Conservation (phyloP, 495 filamentous ascomycete species). For the Daldinia childiae region DNA sequence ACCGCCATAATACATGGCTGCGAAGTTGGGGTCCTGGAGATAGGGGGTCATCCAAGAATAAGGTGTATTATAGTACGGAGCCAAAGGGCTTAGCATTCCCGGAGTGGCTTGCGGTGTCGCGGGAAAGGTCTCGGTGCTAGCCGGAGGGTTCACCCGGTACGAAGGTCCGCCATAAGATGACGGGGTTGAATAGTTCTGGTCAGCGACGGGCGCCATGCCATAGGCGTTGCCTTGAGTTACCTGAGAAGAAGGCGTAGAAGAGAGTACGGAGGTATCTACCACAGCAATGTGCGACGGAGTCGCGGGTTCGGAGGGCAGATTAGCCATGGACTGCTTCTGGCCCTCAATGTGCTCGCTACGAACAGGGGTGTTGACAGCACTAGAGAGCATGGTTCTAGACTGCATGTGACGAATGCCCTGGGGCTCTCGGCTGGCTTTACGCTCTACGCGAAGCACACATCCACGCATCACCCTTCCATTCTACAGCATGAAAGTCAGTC, state of each 20-base stretch:
- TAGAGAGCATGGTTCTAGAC: not conserved
- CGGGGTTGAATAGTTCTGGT: constrained; percentile 9
- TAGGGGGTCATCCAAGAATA: constrained; percentile 33
- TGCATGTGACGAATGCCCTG: constrained; percentile 3
- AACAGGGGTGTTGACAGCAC: not conserved
- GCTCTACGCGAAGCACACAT: constrained; percentile 29
- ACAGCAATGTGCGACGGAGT: constrained; percentile 6
- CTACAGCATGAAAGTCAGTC: constrained; percentile 20
- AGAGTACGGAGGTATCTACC: not conserved
- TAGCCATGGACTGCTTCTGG: constrained; percentile 5
- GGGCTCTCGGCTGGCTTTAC: constrained; percentile 26
- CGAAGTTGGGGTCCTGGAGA: constrained; percentile 28
- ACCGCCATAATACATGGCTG: constrained; percentile 4
- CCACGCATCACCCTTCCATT: constrained; percentile 12
- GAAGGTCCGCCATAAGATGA: not conserved
- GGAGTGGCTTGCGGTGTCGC: constrained; percentile 24
- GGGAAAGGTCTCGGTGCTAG: constrained; percentile 3
- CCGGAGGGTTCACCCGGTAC: not conserved
- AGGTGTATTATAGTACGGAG: constrained; percentile 13
- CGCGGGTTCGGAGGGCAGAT: constrained; percentile 1
- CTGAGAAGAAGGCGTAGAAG: not conserved
- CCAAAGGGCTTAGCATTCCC: constrained; percentile 14
- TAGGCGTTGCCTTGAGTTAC: not conserved
- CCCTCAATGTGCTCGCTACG: not conserved
- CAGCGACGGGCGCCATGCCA: constrained; percentile 1